Percentiles rank a stretch among this genome's conserved stretches.
These are phyloP conservation scores for Aspergillus luchuensis DNA, from an alignment of 2,329 filamentous ascomycete species.

Conservation along the genomic window DNA sequence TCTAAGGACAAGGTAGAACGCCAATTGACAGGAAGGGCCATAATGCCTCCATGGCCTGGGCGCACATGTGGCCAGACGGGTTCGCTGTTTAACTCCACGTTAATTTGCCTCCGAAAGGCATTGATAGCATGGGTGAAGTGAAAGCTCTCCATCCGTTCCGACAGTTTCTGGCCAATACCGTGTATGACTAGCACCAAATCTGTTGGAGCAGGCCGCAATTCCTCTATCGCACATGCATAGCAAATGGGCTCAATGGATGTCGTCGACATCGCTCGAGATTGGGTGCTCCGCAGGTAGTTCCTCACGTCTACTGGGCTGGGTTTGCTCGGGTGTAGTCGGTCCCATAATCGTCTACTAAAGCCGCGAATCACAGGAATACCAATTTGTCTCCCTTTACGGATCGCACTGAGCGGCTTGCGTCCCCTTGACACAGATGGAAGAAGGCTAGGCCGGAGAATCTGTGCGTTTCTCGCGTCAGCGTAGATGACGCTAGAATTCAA, in stretches of 20 bases:
- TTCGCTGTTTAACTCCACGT: conserved; percentile 75
- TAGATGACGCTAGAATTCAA: conserved; percentile 83
- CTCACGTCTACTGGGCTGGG: conserved; percentile 44
- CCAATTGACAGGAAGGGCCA: conserved; percentile 96
- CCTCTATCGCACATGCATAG: conserved; percentile 64
- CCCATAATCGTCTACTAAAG: conserved; percentile 78
- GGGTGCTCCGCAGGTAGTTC: conserved; percentile 45
- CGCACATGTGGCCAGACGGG: conserved; percentile 75
- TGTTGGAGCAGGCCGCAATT: conserved; percentile 69
- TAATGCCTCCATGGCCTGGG: conserved; percentile 79
- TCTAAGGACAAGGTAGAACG: conserved; percentile 85
- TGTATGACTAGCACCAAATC: conserved; percentile 91
- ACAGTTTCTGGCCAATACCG: conserved; percentile 94
- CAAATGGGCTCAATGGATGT: conserved; percentile 37
- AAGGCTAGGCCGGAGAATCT: conserved; percentile 81
- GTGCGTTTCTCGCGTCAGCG: conserved; percentile 73
- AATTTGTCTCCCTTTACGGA: conserved; percentile 78
- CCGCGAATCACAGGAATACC: conserved; percentile 87
- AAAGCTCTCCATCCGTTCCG: conserved; percentile 90
- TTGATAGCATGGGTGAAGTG: conserved; percentile 98
- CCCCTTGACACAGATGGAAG: conserved; percentile 84
- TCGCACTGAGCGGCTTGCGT: conserved; percentile 76
- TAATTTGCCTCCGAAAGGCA: conserved; percentile 80
- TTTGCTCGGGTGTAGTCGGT: conserved; percentile 65
- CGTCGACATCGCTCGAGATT: conserved; percentile 32